Base-by-base conservation (phyloP, 768 basidiomycete genomes). In the Cubamyces lactineus region DNA sequence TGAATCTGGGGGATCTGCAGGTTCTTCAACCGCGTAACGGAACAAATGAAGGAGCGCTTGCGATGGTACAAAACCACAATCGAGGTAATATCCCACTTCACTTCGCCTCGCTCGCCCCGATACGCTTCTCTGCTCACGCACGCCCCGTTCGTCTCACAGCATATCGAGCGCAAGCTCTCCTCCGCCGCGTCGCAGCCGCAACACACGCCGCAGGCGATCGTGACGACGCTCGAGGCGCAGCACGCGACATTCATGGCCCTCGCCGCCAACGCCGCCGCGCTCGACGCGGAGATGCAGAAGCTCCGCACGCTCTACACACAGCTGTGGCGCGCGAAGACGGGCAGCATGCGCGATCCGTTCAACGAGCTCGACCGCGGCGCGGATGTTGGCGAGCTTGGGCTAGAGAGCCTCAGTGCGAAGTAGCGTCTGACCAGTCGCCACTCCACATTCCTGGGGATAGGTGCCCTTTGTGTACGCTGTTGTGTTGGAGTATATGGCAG, bases 331-430 rank as follows among this genome's bases (percentile, higher is more conserved):
- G 79, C 84, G 17, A 86, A 87, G 72, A 93, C 89, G 16, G 92
- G 92, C 30, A 93, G 91, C 67, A 86, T 87, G 73, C 79, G 92
- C 61, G 91, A 94, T 72, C 92, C 92, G 8, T 94, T 94, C 71
- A 85, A 87, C 65, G 79, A 80, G 41, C 72, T 73, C 50, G 74
- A 72, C 51, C 74, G 77, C n/a, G 76, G 77, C 1, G 70, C 59
- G 40, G 76, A 75, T 12, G 54, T 59, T 8, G 70, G 71, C 16
- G 82, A 82, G 49, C 79, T 84, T 48, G 83, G 82, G 41, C 69
- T 84, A 66, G 82, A 83, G 66, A 75, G 80, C 54, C 73, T 86
- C 67, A 67, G 66, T 51, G 68, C 67, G 43, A 65, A 68, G 53
- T 69, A 68, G 41, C 42, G 16, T 4, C 2, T 54, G 41, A 13